phyloP scores from a whole-genome alignment of 108 stramenopile species.

The Bacterosira constricta region DNA sequence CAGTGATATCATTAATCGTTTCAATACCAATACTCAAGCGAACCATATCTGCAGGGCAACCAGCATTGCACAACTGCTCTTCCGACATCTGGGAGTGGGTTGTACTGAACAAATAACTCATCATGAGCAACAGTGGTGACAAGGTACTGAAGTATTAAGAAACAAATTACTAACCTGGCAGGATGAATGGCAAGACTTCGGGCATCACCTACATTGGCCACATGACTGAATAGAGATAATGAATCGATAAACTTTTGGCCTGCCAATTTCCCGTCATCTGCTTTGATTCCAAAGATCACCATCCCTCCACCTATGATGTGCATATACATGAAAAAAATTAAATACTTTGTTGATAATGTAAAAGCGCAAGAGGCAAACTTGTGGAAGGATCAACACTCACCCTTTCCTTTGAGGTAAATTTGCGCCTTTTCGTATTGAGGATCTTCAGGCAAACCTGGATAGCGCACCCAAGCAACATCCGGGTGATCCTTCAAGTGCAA shows the following conservation, averaged over 20 bases:
- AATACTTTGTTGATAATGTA: no score
- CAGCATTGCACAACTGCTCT: conserved; percentile 72
- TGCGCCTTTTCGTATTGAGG: conserved; percentile 55
- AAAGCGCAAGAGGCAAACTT: no score
- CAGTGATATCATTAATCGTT: conserved; percentile 74
- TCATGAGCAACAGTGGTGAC: no score
- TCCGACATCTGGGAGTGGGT: conserved; percentile 85
- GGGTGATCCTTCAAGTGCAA: conserved; percentile 66
- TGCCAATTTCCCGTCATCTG: conserved; percentile 42
- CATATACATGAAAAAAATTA: neutral
- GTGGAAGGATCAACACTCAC: no score
- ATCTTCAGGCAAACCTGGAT: conserved; percentile 75
- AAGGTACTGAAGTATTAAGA: no score
- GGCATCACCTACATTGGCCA: conserved; percentile 94
- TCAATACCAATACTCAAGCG: conserved; percentile 87
- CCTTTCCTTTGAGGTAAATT: conserved; percentile 80
- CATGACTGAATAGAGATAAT: conserved; percentile 72
- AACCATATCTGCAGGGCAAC: conserved; percentile 75
- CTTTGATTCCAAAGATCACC: conserved; percentile 83
- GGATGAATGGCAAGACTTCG: conserved; percentile 87
- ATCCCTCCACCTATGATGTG: conserved; percentile 54
- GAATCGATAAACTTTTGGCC: conserved; percentile 79
- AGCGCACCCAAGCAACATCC: conserved; percentile 78
- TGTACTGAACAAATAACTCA: no score
- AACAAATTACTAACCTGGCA: no score